A percentile compares a stretch with the other conserved stretches of the same genome.
Evolutionary conservation across 352 stramenopile genomes (phyloP).

Genomic region (Pythium phragmiticola): DNA sequence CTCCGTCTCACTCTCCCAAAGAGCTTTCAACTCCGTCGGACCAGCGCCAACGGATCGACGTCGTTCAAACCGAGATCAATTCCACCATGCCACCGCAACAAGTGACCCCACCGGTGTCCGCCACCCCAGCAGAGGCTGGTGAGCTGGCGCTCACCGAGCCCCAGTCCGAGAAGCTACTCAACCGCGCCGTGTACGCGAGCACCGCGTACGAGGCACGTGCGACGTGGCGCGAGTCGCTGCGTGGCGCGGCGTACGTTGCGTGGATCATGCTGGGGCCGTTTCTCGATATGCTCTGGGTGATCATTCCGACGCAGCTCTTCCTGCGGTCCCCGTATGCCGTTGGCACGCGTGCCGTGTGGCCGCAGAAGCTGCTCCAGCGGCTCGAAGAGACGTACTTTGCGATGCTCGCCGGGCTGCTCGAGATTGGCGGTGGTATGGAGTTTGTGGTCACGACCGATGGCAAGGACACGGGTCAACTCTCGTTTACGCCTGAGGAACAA

Average conservation of each 20-base stretch:
- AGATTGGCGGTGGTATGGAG: constrained; percentile 54
- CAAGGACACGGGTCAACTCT: no score
- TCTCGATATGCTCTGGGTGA: constrained; percentile 57
- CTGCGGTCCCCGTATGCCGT: constrained; percentile 25
- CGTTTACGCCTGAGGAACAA: constrained; percentile 43
- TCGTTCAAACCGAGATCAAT: no score
- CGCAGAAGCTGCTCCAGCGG: constrained; percentile 29
- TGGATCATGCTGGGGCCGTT: constrained; percentile 52
- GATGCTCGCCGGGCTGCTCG: constrained; percentile 58
- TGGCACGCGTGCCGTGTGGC: constrained; percentile 13
- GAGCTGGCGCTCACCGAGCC: constrained; percentile 7
- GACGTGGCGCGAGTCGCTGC: constrained; percentile 41
- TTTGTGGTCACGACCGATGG: constrained; percentile 56
- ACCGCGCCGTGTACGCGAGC: constrained; percentile 38
- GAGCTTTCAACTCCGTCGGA: no score
- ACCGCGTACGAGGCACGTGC: constrained; percentile 43
- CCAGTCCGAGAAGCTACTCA: constrained; percentile 25
- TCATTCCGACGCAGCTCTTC: constrained; percentile 54
- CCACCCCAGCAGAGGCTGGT: background rate
- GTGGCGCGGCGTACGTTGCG: constrained; percentile 45
- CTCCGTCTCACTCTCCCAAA: no score
- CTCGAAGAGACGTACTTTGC: constrained; percentile 58
- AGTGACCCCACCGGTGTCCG: background rate
- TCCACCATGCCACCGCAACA: constrained; percentile 21
- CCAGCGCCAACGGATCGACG: no score